phyloP scores from a whole-genome alignment of 2,329 filamentous ascomycete species.

The Ophiostoma perfectum region DNA sequence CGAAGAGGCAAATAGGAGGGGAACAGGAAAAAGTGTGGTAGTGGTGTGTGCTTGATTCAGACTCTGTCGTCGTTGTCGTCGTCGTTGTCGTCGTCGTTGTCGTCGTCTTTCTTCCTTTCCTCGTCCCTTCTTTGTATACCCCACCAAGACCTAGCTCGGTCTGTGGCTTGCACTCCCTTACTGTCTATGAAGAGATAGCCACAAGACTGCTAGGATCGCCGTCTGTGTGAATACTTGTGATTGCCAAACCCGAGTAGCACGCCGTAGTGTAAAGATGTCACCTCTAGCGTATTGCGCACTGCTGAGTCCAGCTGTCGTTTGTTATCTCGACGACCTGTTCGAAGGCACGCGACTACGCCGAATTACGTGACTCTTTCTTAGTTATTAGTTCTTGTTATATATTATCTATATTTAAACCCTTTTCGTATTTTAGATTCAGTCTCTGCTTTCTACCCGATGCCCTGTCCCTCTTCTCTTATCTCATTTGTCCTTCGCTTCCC shows the following conservation, averaged over 20 bases:
- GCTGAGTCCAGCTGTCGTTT: not conserved
- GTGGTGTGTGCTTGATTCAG: not conserved
- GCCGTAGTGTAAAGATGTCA: slow-evolving; percentile 7
- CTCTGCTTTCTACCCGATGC: not conserved
- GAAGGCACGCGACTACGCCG: not conserved
- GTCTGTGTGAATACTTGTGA: too few species aligned
- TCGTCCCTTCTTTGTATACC: not conserved
- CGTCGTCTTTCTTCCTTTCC: not conserved
- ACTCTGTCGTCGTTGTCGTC: not conserved
- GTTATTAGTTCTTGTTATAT: too few species aligned
- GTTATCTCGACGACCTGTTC: not conserved
- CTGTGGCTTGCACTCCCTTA: not conserved
- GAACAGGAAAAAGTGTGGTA: not conserved
- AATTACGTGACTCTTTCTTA: not conserved
- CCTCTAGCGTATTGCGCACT: not conserved
- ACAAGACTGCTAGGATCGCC: too few species aligned
- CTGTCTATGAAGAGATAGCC: not conserved
- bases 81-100: not conserved
- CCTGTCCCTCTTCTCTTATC: not conserved
- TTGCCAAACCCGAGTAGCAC: not conserved
- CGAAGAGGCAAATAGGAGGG: not conserved
- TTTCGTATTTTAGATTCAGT: not conserved
- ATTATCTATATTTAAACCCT: too few species aligned
- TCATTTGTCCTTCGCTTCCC: not conserved
- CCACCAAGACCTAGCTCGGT: not conserved